These are phyloP conservation scores for Pulveroboletus ravenelii DNA, from an alignment of 768 basidiomycete species.

Conservation along the genomic window DNA sequence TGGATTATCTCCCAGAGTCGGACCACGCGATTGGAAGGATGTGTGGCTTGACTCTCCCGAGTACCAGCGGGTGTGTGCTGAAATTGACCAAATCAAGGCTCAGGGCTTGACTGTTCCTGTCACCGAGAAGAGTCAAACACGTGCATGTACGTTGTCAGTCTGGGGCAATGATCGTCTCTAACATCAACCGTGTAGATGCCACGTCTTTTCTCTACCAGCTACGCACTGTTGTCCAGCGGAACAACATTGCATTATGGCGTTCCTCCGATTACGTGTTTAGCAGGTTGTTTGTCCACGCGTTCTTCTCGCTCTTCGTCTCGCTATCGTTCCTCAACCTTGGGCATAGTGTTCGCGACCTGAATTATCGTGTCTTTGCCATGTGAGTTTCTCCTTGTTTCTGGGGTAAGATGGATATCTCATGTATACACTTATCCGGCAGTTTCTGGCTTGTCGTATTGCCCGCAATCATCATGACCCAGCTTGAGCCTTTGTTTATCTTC, in stretches of 20 bases:
- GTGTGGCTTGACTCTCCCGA: constrained; percentile 78
- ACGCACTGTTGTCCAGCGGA: constrained; percentile 58
- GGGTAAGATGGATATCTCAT: background rate
- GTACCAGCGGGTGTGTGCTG: constrained; percentile 34
- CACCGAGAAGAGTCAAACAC: constrained; percentile 37
- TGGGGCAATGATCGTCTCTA: background rate
- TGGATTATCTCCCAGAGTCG: constrained; percentile 66
- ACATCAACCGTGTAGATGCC: constrained; percentile 46
- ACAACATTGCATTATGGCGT: constrained; percentile 72
- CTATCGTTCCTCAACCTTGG: constrained; percentile 78
- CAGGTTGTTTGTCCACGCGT: constrained; percentile 69
- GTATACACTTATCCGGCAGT: constrained; percentile 26
- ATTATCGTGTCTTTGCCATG: constrained; percentile 81
- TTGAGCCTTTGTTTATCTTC: constrained; percentile 75
- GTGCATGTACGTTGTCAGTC: constrained; percentile 40
- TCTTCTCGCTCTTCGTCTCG: constrained; percentile 67
- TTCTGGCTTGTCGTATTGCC: constrained; percentile 68
- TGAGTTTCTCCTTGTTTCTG: constrained; percentile 30
- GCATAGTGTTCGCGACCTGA: constrained; percentile 56
- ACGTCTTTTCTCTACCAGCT: constrained; percentile 76
- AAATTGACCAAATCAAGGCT: constrained; percentile 46
- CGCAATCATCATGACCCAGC: constrained; percentile 66
- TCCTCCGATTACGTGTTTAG: constrained; percentile 84
- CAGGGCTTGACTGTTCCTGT: constrained; percentile 42
- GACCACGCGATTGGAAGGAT: constrained; percentile 81